These are phyloP conservation scores for Funneliformis caledonium DNA, from an alignment of 371 early-diverging fungal genomes.

Conservation along the genomic window DNA sequence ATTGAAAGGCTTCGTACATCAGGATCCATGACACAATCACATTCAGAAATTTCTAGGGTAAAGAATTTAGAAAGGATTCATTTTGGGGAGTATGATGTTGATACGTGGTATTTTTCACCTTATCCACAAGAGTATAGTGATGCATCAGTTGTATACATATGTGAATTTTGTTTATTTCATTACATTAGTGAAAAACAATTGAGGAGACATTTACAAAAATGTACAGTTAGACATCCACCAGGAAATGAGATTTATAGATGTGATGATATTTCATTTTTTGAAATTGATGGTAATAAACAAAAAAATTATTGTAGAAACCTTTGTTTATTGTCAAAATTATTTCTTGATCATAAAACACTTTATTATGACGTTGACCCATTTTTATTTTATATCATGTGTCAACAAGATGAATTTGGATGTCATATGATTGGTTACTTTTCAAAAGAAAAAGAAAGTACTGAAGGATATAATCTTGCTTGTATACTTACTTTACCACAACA, in stretches of 20 bases:
- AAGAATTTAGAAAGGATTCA: conserved; percentile 93
- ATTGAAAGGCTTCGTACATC: conserved; percentile 87
- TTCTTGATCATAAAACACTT: conserved; percentile 99
- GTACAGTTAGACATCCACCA: conserved; percentile 90
- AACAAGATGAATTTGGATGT: conserved; percentile 78
- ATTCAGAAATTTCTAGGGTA: conserved; percentile 88
- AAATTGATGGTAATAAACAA: conserved; percentile 91
- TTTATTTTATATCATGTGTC: conserved; percentile 95
- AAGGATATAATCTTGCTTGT: conserved; percentile 99
- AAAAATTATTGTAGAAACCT: conserved; percentile 90
- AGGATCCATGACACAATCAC: conserved; percentile 96
- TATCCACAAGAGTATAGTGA: conserved; percentile 86
- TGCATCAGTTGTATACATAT: conserved; percentile 81
- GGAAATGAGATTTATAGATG: conserved; percentile 93
- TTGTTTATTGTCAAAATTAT: conserved; percentile 92
- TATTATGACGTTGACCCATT: conserved; percentile 99
- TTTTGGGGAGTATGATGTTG: conserved; percentile 93
- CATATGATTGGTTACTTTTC: conserved; percentile 99
- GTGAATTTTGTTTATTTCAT: conserved; percentile 92
- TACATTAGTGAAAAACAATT: conserved; percentile 72
- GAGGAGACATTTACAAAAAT: conserved; percentile 76
- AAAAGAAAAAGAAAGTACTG: conserved; percentile 97
- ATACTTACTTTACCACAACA: conserved; percentile 98
- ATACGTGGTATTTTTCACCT: conserved; percentile 98
- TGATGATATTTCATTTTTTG: conserved; percentile 88